Percentiles rank a stretch among this genome's conserved stretches.
Conservation (phyloP, 2,329 filamentous ascomycete genomes). For the Venturiaceae sp. region DNA sequence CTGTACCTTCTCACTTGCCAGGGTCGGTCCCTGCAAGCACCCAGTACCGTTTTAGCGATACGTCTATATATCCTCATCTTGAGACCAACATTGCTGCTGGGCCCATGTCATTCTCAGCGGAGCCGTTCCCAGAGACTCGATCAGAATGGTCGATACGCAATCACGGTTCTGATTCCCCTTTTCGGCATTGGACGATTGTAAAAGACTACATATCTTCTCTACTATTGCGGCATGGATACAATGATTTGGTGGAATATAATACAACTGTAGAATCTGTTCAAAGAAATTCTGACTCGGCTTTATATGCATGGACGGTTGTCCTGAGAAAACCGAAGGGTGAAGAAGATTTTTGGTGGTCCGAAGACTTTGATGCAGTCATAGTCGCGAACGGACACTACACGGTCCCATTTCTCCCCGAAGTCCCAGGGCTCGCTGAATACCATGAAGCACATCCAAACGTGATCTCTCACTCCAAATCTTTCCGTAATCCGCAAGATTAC, state of each 20-base stretch:
- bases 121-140: conserved; percentile 43
- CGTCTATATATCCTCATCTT: not conserved
- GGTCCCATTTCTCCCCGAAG: conserved; percentile 31
- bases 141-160: conserved; percentile 38
- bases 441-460: conserved; percentile 37
- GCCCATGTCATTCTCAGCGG: conserved; percentile 47
- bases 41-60: not conserved
- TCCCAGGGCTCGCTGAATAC: conserved; percentile 40
- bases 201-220: not conserved
- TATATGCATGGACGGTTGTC: not conserved
- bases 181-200: not conserved
- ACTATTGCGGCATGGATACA: not conserved
- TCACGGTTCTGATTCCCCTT: conserved; percentile 6
- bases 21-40: not conserved
- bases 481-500: conserved; percentile 36
- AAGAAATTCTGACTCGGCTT: not conserved
- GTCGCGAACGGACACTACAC: conserved; percentile 25
- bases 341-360: conserved; percentile 44
- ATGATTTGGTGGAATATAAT: not conserved
- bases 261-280: not conserved
- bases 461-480: conserved; percentile 47
- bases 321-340: conserved; percentile 39
- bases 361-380: conserved; percentile 32
- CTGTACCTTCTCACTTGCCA: not conserved
- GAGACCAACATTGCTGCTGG: conserved; percentile 46